Conservation (phyloP, 2,329 filamentous ascomycete species). For the Diaporthe citriasiana region DNA sequence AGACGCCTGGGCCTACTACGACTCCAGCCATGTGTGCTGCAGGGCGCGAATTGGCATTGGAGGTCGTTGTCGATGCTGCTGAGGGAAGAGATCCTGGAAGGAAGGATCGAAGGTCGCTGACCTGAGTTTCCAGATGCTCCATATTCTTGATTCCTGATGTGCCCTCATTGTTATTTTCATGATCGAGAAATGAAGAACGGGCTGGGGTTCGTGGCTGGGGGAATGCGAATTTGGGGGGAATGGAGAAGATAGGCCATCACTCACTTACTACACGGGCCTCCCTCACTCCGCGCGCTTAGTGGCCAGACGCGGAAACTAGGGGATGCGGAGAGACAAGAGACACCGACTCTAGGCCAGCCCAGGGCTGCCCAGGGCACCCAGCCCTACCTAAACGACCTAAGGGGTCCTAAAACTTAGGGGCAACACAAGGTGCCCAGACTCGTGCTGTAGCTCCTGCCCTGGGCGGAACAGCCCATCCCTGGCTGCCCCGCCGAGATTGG, state of each 20-base stretch:
- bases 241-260: not conserved
- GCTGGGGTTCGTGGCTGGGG: constrained; percentile 20
- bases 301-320: constrained; percentile 25
- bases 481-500: not conserved
- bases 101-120: constrained; percentile 65
- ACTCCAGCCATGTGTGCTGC: constrained; percentile 40
- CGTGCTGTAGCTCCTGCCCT: not conserved
- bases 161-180: constrained; percentile 33
- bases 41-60: constrained; percentile 24
- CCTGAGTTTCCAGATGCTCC: constrained; percentile 69
- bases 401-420: not conserved
- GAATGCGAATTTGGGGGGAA: constrained; percentile 19
- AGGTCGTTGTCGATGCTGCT: constrained; percentile 40
- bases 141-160: constrained; percentile 50
- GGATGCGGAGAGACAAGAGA: constrained; percentile 24
- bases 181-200: constrained; percentile 27
- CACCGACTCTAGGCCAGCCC: constrained; percentile 6
- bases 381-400: constrained; percentile 14
- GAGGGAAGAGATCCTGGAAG: constrained; percentile 54
- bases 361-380: too few relatives aligned
- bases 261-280: not conserved
- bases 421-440: not conserved
- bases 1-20: constrained; percentile 38
- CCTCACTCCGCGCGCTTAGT: not conserved
- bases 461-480: constrained; percentile 25